These are phyloP conservation scores for Puccinia horiana DNA, from an alignment of 1,284 basidiomycete genomes.

Conservation along the genomic window DNA sequence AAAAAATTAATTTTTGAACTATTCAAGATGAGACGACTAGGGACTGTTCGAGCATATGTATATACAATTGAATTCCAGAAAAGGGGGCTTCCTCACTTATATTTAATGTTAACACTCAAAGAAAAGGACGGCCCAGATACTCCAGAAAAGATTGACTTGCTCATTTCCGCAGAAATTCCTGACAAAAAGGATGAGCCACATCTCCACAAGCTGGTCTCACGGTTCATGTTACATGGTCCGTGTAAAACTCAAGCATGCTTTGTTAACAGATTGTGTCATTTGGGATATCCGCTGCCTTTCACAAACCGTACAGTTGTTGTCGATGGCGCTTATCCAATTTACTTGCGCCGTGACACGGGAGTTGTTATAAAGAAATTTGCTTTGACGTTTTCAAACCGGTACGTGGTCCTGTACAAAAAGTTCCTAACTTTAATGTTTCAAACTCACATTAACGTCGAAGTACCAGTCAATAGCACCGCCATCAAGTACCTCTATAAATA, in stretches of 20 bases:
- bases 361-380: not conserved
- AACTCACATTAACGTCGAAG: constrained; percentile 28
- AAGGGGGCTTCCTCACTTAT: constrained; percentile 14
- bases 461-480: not conserved
- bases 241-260: not conserved
- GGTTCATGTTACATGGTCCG: not conserved
- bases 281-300: not conserved
- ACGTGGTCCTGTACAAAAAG: constrained; percentile 12
- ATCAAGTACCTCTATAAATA: constrained; percentile 35
- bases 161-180: not conserved
- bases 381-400: not conserved
- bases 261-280: not conserved
- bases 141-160: not conserved
- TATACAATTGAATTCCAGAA: constrained; percentile 39
- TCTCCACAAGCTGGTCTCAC: not conserved
- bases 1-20: not conserved
- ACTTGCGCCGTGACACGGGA: not conserved
- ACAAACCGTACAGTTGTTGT: not conserved
- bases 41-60: not conserved
- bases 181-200: not conserved
- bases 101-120: not conserved
- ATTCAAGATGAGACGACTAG: not conserved
- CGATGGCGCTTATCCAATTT: constrained; percentile 3
- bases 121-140: not conserved
- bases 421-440: not conserved